Evolutionary conservation across 371 early-diverging fungal genomes (phyloP).

Genomic region (Sanchytrium tribonematis): DNA sequence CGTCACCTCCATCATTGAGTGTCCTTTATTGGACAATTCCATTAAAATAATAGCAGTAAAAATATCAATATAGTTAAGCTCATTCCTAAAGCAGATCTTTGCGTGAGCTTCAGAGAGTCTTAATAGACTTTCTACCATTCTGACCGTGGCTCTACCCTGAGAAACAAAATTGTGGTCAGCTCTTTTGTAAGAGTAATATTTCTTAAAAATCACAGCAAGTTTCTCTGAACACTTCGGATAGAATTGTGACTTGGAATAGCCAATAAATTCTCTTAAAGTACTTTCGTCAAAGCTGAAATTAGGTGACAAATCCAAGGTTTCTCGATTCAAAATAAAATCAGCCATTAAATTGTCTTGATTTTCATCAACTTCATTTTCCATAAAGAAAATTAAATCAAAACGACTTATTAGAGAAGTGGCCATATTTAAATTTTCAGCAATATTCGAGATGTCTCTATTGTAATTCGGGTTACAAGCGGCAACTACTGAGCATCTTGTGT

Average conservation of each 20-base stretch:
- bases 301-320: background rate
- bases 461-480: constrained; percentile 51
- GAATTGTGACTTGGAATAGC: constrained; percentile 18
- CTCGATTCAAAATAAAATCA: constrained; percentile 9
- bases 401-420: constrained; percentile 37
- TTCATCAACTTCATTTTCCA: constrained; percentile 30
- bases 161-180: constrained; percentile 26
- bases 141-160: constrained; percentile 31
- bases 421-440: constrained; percentile 30
- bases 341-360: constrained; percentile 27
- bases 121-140: constrained; percentile 51
- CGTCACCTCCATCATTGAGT: too few species aligned
- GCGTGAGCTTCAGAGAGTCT: constrained; percentile 60
- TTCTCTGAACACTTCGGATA: constrained; percentile 24
- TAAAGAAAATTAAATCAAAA: constrained; percentile 43
- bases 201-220: constrained; percentile 24
- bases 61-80: background rate
- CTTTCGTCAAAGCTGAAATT: background rate
- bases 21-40: too few species aligned
- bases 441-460: constrained; percentile 25
- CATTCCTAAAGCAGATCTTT: constrained; percentile 4
- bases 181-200: constrained; percentile 36
- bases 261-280: constrained; percentile 8
- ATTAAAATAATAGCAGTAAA: background rate
- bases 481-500: constrained; percentile 41